These are phyloP conservation scores for Mycena galericulata DNA, from an alignment of 768 basidiomycete genomes.

Conservation along the genomic window DNA sequence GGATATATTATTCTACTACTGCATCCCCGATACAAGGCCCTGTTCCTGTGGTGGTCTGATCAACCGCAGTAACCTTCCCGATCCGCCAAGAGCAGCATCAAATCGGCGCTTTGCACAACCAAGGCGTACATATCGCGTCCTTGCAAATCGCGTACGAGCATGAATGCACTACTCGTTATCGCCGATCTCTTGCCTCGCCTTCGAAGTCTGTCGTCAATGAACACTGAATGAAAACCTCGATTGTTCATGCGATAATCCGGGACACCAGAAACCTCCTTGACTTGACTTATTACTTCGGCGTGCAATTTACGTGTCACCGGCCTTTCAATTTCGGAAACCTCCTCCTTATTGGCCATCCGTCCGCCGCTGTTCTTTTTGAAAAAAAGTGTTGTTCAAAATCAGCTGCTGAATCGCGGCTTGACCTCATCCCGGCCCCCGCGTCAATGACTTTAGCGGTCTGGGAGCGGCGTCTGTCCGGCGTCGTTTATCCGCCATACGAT, in stretches of 20 bases:
- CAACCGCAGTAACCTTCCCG: slow-evolving; percentile 14
- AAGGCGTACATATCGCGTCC: slow-evolving; percentile 6
- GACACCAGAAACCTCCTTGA: slow-evolving; percentile 11
- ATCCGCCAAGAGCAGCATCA: slow-evolving; percentile 28
- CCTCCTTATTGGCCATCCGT: slow-evolving; percentile 8
- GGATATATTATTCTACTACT: slow-evolving; percentile 81
- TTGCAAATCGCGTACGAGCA: slow-evolving; percentile 25
- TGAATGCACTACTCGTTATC: slow-evolving; percentile 15
- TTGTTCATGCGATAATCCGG: slow-evolving; percentile 24
- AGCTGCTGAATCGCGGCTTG: not conserved
- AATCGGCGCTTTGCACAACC: slow-evolving; percentile 21
- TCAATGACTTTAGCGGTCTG: not conserved
- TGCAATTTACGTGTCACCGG: slow-evolving; percentile 16
- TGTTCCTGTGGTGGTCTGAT: slow-evolving; percentile 37
- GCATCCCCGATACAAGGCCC: slow-evolving; percentile 36
- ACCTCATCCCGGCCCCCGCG: not conserved
- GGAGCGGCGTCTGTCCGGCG: not conserved
- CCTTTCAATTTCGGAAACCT: slow-evolving; percentile 23
- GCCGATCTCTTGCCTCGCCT: slow-evolving; percentile 13
- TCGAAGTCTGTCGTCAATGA: slow-evolving; percentile 22
- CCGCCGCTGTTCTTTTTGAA: slow-evolving; percentile 22
- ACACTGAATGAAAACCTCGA: slow-evolving; percentile 24
- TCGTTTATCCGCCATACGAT: slow-evolving; percentile 6
- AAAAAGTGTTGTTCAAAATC: slow-evolving; percentile 4
- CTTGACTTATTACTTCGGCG: slow-evolving; percentile 17